Evolutionary conservation across 108 stramenopile genomes (phyloP).

Genomic region (Mayamaea pseudoterrestris): DNA sequence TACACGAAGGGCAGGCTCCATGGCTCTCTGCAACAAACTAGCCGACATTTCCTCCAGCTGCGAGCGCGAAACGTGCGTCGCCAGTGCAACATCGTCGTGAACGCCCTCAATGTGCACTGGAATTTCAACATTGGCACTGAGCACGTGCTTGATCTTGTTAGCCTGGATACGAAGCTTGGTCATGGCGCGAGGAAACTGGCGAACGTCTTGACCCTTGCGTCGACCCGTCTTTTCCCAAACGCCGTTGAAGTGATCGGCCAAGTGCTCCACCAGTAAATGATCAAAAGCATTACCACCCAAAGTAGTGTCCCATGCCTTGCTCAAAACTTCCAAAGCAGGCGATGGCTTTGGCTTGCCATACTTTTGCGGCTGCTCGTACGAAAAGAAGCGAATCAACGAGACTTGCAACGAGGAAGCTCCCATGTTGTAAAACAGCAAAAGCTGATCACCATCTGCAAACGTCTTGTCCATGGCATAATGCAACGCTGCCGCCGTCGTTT

Average conservation of each 20-base stretch:
- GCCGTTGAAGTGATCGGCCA: slow-evolving; percentile 90
- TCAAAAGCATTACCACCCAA: slow-evolving; percentile 87
- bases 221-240: slow-evolving; percentile 55
- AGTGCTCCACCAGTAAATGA: slow-evolving; percentile 76
- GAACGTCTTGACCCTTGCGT: slow-evolving; percentile 59
- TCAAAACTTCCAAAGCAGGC: slow-evolving; percentile 87
- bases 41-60: slow-evolving; percentile 83
- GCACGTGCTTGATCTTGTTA: slow-evolving; percentile 96
- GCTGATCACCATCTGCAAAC: slow-evolving; percentile 63
- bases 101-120: slow-evolving; percentile 91
- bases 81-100: slow-evolving; percentile 83
- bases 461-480: slow-evolving; percentile 94
- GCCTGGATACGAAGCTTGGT: slow-evolving; percentile 91
- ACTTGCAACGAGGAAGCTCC: slow-evolving; percentile 90
- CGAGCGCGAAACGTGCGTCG: slow-evolving; percentile 66
- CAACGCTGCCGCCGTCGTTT: slow-evolving; percentile 95
- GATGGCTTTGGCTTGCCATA: slow-evolving; percentile 72
- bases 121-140: slow-evolving; percentile 93
- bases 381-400: slow-evolving; percentile 59
- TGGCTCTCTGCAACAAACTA: slow-evolving; percentile 72
- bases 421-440: slow-evolving; percentile 96
- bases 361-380: slow-evolving; percentile 58
- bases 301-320: slow-evolving; percentile 90
- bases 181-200: slow-evolving; percentile 80
- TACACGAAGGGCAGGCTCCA: slow-evolving; percentile 65